phyloP scores from a whole-genome alignment of 148 eudicot genomes.

The Selenicereus undatus region DNA sequence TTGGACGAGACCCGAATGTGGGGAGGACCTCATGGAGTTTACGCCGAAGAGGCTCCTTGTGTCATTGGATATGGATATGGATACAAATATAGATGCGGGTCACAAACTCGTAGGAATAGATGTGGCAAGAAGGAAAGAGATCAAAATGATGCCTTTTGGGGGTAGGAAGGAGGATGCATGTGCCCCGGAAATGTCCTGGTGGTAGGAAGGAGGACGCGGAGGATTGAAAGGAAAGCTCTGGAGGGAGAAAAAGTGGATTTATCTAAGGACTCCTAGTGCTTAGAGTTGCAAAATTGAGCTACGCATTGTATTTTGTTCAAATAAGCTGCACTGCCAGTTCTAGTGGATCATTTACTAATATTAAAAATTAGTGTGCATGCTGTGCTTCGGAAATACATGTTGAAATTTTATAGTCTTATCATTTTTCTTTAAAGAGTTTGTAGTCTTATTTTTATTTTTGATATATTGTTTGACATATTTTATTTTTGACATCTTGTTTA shows the following conservation, averaged over 20 bases:
- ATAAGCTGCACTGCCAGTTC: too few species aligned
- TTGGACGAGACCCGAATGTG: conserved; percentile 20
- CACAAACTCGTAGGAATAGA: neutral
- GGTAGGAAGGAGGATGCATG: conserved; percentile 65
- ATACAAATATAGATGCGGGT: neutral
- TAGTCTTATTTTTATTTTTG: too few species aligned
- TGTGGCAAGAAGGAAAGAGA: conserved; percentile 44
- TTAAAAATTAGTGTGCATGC: too few species aligned
- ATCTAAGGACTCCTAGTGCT: conserved; percentile 25
- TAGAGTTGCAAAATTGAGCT: too few species aligned
- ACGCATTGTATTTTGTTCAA: too few species aligned
- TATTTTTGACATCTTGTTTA: too few species aligned
- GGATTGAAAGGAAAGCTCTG: conserved; percentile 41
- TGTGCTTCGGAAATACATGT: too few species aligned
- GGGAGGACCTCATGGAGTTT: conserved; percentile 17
- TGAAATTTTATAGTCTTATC: too few species aligned
- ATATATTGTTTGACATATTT: too few species aligned
- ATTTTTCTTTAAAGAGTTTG: too few species aligned
- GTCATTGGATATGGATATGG: neutral
- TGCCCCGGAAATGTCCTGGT: conserved; percentile 52
- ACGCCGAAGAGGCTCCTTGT: conserved; percentile 16
- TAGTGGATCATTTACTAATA: too few species aligned
- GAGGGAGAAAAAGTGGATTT: conserved; percentile 38
- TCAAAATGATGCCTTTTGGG: conserved; percentile 81
- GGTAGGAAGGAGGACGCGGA: conserved; percentile 56